A percentile compares a stretch with the other conserved stretches of the same genome.
phyloP scores from a whole-genome alignment of 2,329 filamentous ascomycete species.

The Neophaeococcomyces aloes region DNA sequence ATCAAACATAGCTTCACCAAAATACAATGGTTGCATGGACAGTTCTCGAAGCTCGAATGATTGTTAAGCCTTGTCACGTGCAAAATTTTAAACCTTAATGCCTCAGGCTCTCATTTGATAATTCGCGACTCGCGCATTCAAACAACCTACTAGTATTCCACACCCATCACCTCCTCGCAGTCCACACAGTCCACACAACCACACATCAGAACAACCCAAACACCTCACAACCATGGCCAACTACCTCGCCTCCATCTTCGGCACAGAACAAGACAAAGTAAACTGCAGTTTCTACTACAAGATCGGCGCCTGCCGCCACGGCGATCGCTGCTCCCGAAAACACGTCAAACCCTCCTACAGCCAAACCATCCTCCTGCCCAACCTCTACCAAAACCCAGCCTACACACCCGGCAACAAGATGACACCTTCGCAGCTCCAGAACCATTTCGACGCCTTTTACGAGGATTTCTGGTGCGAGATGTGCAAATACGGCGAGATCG shows the following conservation, averaged over 20 bases:
- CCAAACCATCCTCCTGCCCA: constrained; percentile 94
- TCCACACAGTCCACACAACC: too few relatives aligned
- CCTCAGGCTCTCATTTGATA: not conserved
- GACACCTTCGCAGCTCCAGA: constrained; percentile 90
- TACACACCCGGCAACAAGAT: constrained; percentile 96
- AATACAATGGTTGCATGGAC: constrained; percentile 1
- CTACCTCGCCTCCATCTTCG: constrained; percentile 98
- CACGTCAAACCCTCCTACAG: constrained; percentile 98
- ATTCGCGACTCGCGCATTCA: constrained; percentile 1
- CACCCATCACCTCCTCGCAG: too few relatives aligned
- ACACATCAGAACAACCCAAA: not conserved
- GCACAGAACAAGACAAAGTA: constrained; percentile 91
- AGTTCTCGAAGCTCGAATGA: constrained; percentile 7
- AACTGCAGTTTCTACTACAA: constrained; percentile 99
- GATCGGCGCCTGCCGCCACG: constrained; percentile 96
- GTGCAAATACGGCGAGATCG: constrained; percentile 95
- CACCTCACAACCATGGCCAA: constrained; percentile 61
- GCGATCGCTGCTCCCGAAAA: constrained; percentile 94
- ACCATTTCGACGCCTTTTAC: constrained; percentile 99
- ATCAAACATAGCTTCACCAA: not conserved
- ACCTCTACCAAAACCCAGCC: constrained; percentile 97
- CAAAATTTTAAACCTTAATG: not conserved
- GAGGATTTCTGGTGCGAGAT: constrained; percentile 99
- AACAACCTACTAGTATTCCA: not conserved
- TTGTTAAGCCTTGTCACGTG: constrained; percentile 5